phyloP scores from a whole-genome alignment of 73 alveolate species.

The Paramecium primaurelia region DNA sequence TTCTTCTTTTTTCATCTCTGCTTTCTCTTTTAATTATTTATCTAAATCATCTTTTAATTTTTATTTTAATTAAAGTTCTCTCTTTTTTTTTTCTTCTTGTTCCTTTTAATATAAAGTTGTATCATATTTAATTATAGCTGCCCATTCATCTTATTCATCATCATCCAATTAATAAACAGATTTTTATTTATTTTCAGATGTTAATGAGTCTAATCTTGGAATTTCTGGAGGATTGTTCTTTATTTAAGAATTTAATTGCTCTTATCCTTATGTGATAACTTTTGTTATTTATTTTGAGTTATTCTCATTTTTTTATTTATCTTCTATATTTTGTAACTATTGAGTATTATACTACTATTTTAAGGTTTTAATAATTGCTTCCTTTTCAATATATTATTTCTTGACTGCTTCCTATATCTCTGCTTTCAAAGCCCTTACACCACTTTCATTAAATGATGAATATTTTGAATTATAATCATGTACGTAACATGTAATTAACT shows the following conservation, averaged over 20 bases:
- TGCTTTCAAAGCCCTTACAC: neutral
- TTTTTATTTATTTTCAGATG: neutral
- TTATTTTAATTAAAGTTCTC: neutral
- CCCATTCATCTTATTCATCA: conserved; percentile 33
- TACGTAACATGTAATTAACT: neutral
- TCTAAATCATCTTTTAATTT: conserved; percentile 21
- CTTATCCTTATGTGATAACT: neutral
- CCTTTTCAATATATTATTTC: neutral
- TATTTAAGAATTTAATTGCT: neutral
- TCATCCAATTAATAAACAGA: neutral
- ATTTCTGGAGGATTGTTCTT: neutral
- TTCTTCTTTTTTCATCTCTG: neutral
- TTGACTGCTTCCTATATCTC: neutral
- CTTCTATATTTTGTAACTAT: neutral
- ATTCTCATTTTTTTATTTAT: neutral
- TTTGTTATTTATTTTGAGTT: neutral
- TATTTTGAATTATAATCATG: neutral
- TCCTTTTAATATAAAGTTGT: neutral
- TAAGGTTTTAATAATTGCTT: neutral
- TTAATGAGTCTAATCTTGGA: neutral
- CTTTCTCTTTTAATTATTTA: conserved; percentile 3
- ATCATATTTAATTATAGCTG: conserved; percentile 7
- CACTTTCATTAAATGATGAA: neutral
- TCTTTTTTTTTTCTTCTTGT: neutral
- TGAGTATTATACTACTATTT: neutral